Base-by-base conservation (phyloP, 768 basidiomycete genomes). In the Auriscalpium vulgare region DNA sequence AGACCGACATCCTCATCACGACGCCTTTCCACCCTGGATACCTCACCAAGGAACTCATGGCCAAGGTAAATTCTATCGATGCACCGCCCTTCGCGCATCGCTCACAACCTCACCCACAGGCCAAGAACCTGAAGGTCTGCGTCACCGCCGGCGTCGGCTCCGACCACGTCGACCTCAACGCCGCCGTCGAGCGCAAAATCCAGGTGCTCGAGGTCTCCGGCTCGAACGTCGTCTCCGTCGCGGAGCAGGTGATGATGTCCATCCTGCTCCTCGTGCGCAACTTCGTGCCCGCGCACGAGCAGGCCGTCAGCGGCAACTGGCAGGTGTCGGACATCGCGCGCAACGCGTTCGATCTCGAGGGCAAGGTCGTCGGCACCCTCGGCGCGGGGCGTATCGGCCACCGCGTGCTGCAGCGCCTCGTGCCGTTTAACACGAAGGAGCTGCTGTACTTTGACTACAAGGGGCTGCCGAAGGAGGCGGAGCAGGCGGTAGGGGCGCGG, bases 61-160 rank as follows among this genome's bases (percentile, higher is more conserved):
- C 51, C 16, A 63, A 64, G 58, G 63, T 60, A 21, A 16, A 17
- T 29, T 13, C 7, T 14, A 4, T 43, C 40, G 16, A 6, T 0
- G 4, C 47, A 17, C 14, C 3, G 1, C n/a, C 44, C 35, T 13
- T 9, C 35, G 14, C 21, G 11, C 21, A 11, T n/a, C 37, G 16
- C 35, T 37, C 8, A 11, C 35, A 11, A 36, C 50, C 50, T 17
- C 16, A 16, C 35, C 13, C 23, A n/a, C 35, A 88, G 79, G 88
- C 91, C 29, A 84, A 85, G 69, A 90, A 91, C 59, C 78, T 93
- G 59, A 91, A 88, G 71, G 69, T 92, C 51, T 87, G 85, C 64
- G 79, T 91, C 61, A 93, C 90, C n/a, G 90, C 88, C 58, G 88
- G 40, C 40, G 40, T 43, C 40, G 40, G 40, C 40, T 43, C 40